phyloP scores from a whole-genome alignment of 192 early-diverging fungal genomes.

The Coemansia erecta region DNA sequence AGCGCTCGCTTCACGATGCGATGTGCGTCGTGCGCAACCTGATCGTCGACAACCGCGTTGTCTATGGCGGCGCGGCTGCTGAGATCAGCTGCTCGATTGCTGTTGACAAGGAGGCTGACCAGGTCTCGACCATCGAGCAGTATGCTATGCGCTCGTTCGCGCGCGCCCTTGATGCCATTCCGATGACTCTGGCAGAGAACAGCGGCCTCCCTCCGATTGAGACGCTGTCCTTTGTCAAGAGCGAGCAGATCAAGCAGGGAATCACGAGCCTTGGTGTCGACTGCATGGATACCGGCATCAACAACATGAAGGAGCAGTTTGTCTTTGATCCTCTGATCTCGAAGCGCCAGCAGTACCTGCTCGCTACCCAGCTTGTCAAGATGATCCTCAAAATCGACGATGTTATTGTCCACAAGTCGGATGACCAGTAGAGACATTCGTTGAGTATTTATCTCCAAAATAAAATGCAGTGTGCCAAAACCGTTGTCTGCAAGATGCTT shows the following conservation, averaged over 20 bases:
- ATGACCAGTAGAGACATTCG: constrained; percentile 20
- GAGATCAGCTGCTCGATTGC: constrained; percentile 96
- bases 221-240: constrained; percentile 93
- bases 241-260: constrained; percentile 82
- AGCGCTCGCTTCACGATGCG: constrained; percentile 96
- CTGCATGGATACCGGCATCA: constrained; percentile 88
- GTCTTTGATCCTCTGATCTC: constrained; percentile 99
- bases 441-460: neutral
- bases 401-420: constrained; percentile 60
- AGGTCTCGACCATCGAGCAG: constrained; percentile 90
- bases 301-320: constrained; percentile 97
- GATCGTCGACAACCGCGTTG: constrained; percentile 94
- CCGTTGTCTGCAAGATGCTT: no score
- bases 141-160: constrained; percentile 99
- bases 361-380: constrained; percentile 98
- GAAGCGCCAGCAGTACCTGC: constrained; percentile 96
- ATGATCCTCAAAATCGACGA: constrained; percentile 98
- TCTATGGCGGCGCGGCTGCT: constrained; percentile 98
- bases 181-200: constrained; percentile 94
- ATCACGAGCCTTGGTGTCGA: constrained; percentile 93
- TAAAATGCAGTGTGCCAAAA: no score
- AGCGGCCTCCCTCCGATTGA: constrained; percentile 96
- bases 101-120: constrained; percentile 86
- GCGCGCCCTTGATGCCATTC: constrained; percentile 91
- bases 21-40: constrained; percentile 99